Base-by-base conservation (phyloP, 2,329 filamentous ascomycete species). In the Beauveria bassiana region DNA sequence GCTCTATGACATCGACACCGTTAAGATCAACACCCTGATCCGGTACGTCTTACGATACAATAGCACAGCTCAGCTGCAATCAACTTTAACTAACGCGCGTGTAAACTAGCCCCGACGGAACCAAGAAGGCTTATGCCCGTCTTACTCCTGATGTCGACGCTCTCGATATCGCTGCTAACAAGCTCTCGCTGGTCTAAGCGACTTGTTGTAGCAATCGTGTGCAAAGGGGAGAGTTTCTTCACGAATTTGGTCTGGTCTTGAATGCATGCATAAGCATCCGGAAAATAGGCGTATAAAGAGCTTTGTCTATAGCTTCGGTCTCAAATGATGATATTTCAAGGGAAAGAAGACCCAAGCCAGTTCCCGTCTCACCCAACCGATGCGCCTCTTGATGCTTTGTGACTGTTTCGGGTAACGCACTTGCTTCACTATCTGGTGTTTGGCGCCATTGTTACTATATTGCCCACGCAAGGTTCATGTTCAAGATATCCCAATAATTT, bases 1-100 rank as follows among this genome's bases (percentile, higher is more conserved):
- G 88, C 89, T 98, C 70, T 99, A 99, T 80, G 95, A 98, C 79
- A 95, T 99, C 70, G 93, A 97, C 76, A 90, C 86, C 72, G 83
- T 98, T 82, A 98, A 98, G 90, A 92, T 99, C 85, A 99, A 99
- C 88, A 99, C 95, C 71, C 86, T 99, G 71, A 93, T 99, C 84
- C 90, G 93, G 90, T 93, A 86, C 63, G 84, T 74, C 65, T 22
- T 20, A 43, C 12, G 28, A 49, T 31, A 8, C n/a, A 24, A 51
- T 42, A 20, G 26, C 18, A 14, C 20, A 22, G 22, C 4, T 58
- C 6, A 42, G 31, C 43, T 49, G 26, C 7, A 14, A 34, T 38
- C 1, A 8, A n/a, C 16, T 20, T 16, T 9, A 43, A 62, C 66
- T 71, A 59, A 70, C 66, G 50, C 5, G 0, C 49, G 2, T 51